Evolutionary conservation across 352 stramenopile genomes (phyloP), one percentile per base, ranked within the genome.

Genomic region (Pythium grandisporangium): DNA sequence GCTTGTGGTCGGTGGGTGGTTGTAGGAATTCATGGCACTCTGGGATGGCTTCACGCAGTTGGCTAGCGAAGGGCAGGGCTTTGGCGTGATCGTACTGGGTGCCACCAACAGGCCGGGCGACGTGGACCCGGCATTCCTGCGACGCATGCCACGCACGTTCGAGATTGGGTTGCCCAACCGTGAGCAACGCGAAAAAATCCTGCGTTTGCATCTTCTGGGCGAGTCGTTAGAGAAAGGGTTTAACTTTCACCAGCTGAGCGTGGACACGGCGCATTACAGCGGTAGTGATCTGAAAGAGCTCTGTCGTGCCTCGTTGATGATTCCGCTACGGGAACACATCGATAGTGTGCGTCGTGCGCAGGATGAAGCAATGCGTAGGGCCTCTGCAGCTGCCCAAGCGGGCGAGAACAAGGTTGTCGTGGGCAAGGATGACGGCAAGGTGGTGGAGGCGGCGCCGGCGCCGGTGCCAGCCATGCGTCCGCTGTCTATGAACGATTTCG

Each of bases 31-130:
- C 61, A 72, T 99, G 61, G 96, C 92, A n/a, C 68, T 98, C 8
- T 98, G 95, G 95, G 95, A 99, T 55, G 95, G 95, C 21, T 90
- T 99, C 35, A 86, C 64, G n/a, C 76, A 94, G 46, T 71, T 89
- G 45, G 75, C 53, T 30, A 82, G 52, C 13, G 71, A 55, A 27
- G 61, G 91, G 12, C 61, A 66, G 34, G 81, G 74, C 39, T 91
- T 86, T 51, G 84, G 84, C 34, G 91, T 99, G 30, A 93, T 99
- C 48, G 84, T 99, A 14, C 74, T 99, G 48, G 96, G 94, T 17
- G 95, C 95, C 2, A 99, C 95, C 0, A 99, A 99, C 61, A 85
- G 88, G 2, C 88, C 88, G 0, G 70, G 69, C 1, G 88, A 95
- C 25, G 76, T 97, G 2, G 91, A 98, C 57, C 70, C 84, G 27